Base-by-base conservation (phyloP, 257 asterid species). In the Handroanthus guayacan region DNA sequence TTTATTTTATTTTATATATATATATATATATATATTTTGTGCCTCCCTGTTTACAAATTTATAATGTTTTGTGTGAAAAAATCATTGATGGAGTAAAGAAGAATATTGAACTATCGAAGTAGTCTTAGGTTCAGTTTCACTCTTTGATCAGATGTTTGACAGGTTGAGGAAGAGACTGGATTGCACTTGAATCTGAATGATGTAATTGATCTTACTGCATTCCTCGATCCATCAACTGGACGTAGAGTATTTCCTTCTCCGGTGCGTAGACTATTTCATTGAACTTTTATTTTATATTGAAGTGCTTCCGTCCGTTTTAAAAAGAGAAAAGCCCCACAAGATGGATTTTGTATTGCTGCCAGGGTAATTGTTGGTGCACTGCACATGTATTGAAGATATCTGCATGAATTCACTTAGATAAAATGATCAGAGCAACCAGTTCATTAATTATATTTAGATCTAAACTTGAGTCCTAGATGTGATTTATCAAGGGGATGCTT, bases 141-240 rank as follows among this genome's bases (percentile, higher is more conserved):
- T 66, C 77, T 38, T 67, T 68, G 47, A 67, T 79, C 31, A 31
- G 66, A 74, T 63, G 38, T 64, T n/a, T 60, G 71, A 79, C 90
- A 91, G 98, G 98, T 94, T 63, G 92, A 92, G 84, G 97, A 94
- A 86, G 98, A 94, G 86, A 94, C 87, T 16, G 98, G 97, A 50
- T 83, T 94, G 78, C 86, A 84, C 75, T 78, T 94, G 74, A 90
- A 85, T 76, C 83, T 83, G 34, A 83, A 88, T 64, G 96, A 92
- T 69, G 80, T 94, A 72, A 74, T 92, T 6, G 92, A 94, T 82
- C 98, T 94, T 76, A 94, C 98, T 52, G 91, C 91, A 57, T 86
- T 94, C 70, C 88, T 94, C 5, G 85, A 90, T 72, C 82, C 92
- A 64, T 90, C 96, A 13, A 90, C 97, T 67, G 97, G 97, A 77